Percentiles rank a stretch among this genome's conserved stretches.
phyloP scores from a whole-genome alignment of 768 basidiomycete species.

The Leccinum boreale region DNA sequence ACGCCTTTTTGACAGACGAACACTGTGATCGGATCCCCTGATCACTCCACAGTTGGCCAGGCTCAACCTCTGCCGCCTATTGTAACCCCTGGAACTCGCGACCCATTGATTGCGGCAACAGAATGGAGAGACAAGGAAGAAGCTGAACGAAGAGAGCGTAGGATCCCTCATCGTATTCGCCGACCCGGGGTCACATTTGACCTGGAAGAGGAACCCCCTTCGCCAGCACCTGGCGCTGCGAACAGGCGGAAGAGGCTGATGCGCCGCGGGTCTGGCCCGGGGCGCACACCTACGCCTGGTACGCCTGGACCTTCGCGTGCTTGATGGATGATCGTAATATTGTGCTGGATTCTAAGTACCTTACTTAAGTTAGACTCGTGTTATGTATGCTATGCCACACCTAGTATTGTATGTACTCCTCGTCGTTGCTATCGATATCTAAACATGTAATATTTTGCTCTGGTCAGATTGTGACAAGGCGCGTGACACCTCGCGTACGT shows the following conservation, averaged over 20 bases:
- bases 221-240: slow-evolving; percentile 31
- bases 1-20: slow-evolving; percentile 44
- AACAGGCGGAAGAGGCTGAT: slow-evolving; percentile 26
- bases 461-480: slow-evolving; percentile 9
- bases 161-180: slow-evolving; percentile 35
- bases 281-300: slow-evolving; percentile 13
- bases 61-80: slow-evolving; percentile 43
- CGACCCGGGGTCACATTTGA: slow-evolving; percentile 69
- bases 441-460: not conserved
- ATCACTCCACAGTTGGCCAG: slow-evolving; percentile 63
- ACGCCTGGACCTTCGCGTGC: slow-evolving; percentile 24
- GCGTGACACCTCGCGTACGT: slow-evolving; percentile 29
- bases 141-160: slow-evolving; percentile 41
- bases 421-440: slow-evolving; percentile 15
- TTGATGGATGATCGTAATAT: slow-evolving; percentile 12
- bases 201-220: slow-evolving; percentile 50
- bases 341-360: slow-evolving; percentile 14
- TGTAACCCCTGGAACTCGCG: slow-evolving; percentile 55
- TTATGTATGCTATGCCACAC: slow-evolving; percentile 31
- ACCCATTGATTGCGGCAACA: slow-evolving; percentile 59
- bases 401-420: slow-evolving; percentile 25
- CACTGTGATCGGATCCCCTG: slow-evolving; percentile 73
- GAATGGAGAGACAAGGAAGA: slow-evolving; percentile 72
- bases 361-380: slow-evolving; percentile 23
- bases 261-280: slow-evolving; percentile 25